phyloP scores from a whole-genome alignment of 148 eudicot species.

The Chenopodium suecicum region DNA sequence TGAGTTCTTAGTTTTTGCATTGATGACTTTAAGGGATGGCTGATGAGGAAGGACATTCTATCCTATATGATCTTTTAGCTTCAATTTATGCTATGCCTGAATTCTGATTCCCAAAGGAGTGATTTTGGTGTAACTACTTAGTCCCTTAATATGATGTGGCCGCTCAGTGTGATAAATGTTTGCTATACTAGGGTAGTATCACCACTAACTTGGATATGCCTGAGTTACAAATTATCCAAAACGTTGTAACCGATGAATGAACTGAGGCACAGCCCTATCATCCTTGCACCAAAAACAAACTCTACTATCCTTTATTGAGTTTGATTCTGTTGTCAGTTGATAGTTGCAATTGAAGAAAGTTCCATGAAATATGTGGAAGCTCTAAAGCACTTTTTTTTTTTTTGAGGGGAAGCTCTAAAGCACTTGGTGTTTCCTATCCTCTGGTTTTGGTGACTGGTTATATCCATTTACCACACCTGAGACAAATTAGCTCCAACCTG shows the following conservation, averaged over 20 bases:
- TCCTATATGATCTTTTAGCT: neutral
- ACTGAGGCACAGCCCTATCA: conserved; percentile 2
- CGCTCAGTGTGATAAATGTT: neutral
- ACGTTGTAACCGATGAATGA: neutral
- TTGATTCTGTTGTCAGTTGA: neutral
- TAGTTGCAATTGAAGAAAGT: neutral
- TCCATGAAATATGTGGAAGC: neutral
- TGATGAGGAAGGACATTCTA: neutral
- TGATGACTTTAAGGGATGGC: neutral
- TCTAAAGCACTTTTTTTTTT: neutral
- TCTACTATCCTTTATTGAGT: neutral
- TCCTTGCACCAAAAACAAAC: neutral
- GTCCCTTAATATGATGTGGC: neutral
- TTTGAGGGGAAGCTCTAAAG: neutral
- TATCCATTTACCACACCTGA: neutral
- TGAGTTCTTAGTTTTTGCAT: conserved; percentile 13
- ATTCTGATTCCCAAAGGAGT: neutral
- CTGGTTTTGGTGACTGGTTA: neutral
- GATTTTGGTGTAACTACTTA: neutral
- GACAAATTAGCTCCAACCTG: neutral
- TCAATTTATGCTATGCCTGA: neutral
- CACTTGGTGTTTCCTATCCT: neutral
- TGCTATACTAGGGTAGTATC: neutral
- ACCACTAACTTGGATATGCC: neutral
- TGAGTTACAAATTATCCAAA: neutral